Base-by-base conservation (phyloP, 116 monocot genomes). In the Zostera marina region DNA sequence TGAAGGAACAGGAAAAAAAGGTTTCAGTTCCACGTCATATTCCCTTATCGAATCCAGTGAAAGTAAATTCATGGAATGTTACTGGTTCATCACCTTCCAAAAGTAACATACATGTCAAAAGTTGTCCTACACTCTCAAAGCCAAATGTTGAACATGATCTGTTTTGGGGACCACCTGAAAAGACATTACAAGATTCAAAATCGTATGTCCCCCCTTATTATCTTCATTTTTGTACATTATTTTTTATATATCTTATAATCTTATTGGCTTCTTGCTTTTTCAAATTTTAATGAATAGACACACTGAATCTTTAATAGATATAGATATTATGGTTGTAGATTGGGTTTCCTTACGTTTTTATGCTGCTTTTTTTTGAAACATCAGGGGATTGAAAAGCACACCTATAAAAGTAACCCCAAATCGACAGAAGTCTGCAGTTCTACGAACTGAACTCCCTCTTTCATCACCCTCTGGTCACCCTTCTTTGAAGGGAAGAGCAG, bases 161-260 rank as follows among this genome's bases (percentile, higher is more conserved):
- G 26, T 99, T 99, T 43, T 99, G 98, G 91, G 98, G 98, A 3
- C 81, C 83, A 53, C 58, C 73, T 24, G 78, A 90, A 58, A 78
- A 81, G 59, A 25, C 72, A 19, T 83, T 83, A 61, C 75, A 72
- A 41, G 90, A 79, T 39, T 25, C 66, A 40, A 90, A 81, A 58
- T 76, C 66, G 92, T 87, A 86, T 48, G 77, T 76, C 42, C 47
- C 23, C 12, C 16, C 24, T 44, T 14, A 25, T 9, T 61, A 14
- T 41, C 15, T 17, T 17, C 40, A 42, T 9, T 0, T 32, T 32
- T 32, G 1, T 5, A 5, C 32, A 32, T 32, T n/a, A n/a, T n/a
- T n/a, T n/a, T 32, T 32, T 2, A 32, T 32, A 32, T 32, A 32
- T 32, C n/a, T n/a, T n/a, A n/a, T n/a, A n/a, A 32, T 32, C 32